Evolutionary conservation across 805 yeast genomes (phyloP).

Genomic region (Scheffersomyces ergatensis): DNA sequence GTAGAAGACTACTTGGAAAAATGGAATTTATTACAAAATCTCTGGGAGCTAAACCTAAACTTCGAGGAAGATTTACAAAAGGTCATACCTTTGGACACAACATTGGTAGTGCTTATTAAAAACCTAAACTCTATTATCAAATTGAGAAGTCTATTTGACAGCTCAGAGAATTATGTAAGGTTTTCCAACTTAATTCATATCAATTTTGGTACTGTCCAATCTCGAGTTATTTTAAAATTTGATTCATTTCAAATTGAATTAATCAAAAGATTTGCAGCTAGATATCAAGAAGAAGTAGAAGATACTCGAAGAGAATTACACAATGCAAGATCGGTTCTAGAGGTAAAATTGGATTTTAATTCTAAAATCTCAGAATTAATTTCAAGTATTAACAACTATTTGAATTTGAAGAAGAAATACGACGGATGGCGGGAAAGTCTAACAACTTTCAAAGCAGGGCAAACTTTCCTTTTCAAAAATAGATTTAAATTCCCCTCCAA

Average conservation of each 20-base stretch:
- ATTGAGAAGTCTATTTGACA: slow-evolving; percentile 49
- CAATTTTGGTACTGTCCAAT: slow-evolving; percentile 52
- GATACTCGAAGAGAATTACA: slow-evolving; percentile 18
- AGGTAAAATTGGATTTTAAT: slow-evolving; percentile 35
- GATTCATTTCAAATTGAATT: slow-evolving; percentile 57
- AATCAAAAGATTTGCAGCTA: slow-evolving; percentile 36
- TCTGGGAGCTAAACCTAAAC: slow-evolving; percentile 54
- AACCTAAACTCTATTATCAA: slow-evolving; percentile 52
- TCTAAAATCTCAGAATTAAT: slow-evolving; percentile 35
- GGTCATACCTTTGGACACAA: slow-evolving; percentile 12
- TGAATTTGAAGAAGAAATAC: slow-evolving; percentile 5
- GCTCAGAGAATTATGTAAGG: slow-evolving; percentile 32
- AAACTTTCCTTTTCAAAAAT: slow-evolving; percentile 38
- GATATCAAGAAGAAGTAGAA: slow-evolving; percentile 28
- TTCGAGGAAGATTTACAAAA: slow-evolving; percentile 34
- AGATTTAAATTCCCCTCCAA: slow-evolving; percentile 47
- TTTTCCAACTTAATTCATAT: slow-evolving; percentile 42
- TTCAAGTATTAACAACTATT: slow-evolving; percentile 29
- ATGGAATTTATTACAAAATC: slow-evolving; percentile 56
- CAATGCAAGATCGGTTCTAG: slow-evolving; percentile 10
- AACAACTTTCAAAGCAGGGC: slow-evolving; percentile 20
- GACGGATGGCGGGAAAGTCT: slow-evolving; percentile 12
- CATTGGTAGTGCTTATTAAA: slow-evolving; percentile 12
- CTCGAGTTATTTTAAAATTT: slow-evolving; percentile 50
- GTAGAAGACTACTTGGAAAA: slow-evolving; percentile 37